Evolutionary conservation across 306 rosid species (phyloP).

Genomic region (Vicia faba): DNA sequence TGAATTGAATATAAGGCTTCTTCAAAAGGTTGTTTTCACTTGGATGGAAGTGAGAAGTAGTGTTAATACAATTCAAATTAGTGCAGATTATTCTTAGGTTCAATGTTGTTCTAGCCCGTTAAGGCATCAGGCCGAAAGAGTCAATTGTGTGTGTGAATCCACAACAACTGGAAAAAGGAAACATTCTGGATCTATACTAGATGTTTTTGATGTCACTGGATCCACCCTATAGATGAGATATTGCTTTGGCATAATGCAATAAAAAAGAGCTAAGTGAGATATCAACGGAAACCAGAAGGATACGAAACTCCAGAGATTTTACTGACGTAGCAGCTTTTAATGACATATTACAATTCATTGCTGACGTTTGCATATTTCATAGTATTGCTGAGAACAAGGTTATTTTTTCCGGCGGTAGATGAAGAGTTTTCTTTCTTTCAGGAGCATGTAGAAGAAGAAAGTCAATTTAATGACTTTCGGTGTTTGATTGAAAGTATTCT

Average conservation of each 20-base stretch:
- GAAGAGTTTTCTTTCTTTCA: too few species aligned
- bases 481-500: too few species aligned
- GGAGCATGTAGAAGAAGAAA: too few species aligned
- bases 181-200: slow-evolving; percentile 60
- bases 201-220: slow-evolving; percentile 54
- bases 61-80: slow-evolving; percentile 40
- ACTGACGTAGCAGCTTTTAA: slow-evolving; percentile 76
- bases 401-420: slow-evolving; percentile 94
- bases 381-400: slow-evolving; percentile 99
- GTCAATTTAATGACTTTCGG: too few species aligned
- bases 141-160: too few species aligned
- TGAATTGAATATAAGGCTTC: too few species aligned
- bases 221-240: slow-evolving; percentile 91
- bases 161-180: slow-evolving; percentile 86
- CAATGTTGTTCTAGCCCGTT: slow-evolving; percentile 53
- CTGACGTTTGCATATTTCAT: slow-evolving; percentile 95
- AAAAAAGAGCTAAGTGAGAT: slow-evolving; percentile 83
- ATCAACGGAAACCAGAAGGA: slow-evolving; percentile 58
- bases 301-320: slow-evolving; percentile 65
- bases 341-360: slow-evolving; percentile 86
- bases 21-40: slow-evolving; percentile 93
- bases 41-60: slow-evolving; percentile 80
- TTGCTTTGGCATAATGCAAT: slow-evolving; percentile 98
- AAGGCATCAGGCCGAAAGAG: too few species aligned
- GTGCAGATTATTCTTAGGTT: slow-evolving; percentile 46